A percentile compares a stretch with the other conserved stretches of the same genome.
These are phyloP conservation scores for Cordyceps pruinosa DNA, from an alignment of 2,329 filamentous ascomycete genomes.

Conservation along the genomic window DNA sequence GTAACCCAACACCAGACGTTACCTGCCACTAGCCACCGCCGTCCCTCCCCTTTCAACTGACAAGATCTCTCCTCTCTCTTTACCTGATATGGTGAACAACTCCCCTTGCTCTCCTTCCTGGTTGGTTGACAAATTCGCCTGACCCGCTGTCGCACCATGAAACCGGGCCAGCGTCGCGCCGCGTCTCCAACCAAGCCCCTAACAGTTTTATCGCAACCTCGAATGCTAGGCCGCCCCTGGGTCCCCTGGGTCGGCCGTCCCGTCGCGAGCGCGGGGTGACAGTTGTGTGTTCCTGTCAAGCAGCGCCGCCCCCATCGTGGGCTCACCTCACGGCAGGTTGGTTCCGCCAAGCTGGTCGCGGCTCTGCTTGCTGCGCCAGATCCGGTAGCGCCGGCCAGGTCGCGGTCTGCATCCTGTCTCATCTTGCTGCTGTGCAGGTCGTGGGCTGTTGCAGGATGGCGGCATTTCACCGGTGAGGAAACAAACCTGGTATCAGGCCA, in stretches of 20 bases:
- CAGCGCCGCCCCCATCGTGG: background rate
- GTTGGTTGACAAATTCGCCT: too few relatives aligned
- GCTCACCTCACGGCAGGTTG: too few relatives aligned
- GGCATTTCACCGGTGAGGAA: background rate
- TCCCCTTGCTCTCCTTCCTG: too few relatives aligned
- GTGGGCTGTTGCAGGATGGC: background rate
- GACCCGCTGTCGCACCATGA: slow-evolving; percentile 10
- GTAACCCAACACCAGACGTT: too few relatives aligned
- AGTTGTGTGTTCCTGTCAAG: too few relatives aligned
- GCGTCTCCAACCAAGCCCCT: slow-evolving; percentile 7
- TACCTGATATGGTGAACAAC: too few relatives aligned
- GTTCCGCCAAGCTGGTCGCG: too few relatives aligned
- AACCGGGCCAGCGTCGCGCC: slow-evolving; percentile 7
- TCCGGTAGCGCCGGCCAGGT: too few relatives aligned
- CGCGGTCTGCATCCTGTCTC: background rate
- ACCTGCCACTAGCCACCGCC: too few relatives aligned
- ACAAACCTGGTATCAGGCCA: slow-evolving; percentile 5
- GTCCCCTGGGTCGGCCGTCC: background rate
- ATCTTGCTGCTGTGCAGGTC: background rate
- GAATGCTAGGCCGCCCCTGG: background rate
- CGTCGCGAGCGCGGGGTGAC: background rate
- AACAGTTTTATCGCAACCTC: background rate
- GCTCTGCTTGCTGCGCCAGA: too few relatives aligned
- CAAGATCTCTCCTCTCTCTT: too few relatives aligned
- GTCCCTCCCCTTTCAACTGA: too few relatives aligned